phyloP scores from a whole-genome alignment of 192 early-diverging fungal genomes.

The Geranomyces variabilis region DNA sequence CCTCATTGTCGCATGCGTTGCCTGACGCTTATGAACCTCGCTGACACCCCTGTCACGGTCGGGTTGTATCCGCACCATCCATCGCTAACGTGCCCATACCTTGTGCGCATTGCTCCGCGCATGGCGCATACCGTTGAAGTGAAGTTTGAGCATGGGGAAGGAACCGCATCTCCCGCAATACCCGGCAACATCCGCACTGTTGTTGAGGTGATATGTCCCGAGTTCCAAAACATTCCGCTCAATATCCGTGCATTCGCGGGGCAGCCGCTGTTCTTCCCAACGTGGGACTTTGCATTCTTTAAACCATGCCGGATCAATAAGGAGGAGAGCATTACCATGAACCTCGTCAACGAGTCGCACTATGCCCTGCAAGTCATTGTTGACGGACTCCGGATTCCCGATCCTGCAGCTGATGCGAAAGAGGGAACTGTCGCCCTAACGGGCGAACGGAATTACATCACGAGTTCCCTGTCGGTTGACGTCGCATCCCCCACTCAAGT shows the following conservation, averaged over 20 bases:
- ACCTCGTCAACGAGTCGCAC: slow-evolving; percentile 61
- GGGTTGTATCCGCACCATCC: slow-evolving; percentile 56
- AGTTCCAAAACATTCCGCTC: slow-evolving; percentile 62
- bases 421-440: neutral
- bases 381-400: slow-evolving; percentile 16
- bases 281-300: slow-evolving; percentile 60
- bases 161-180: slow-evolving; percentile 7
- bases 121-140: slow-evolving; percentile 64
- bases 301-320: slow-evolving; percentile 48
- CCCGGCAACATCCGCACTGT: slow-evolving; percentile 50
- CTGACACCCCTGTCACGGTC: slow-evolving; percentile 48
- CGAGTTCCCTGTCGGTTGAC: slow-evolving; percentile 34
- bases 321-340: slow-evolving; percentile 34
- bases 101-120: slow-evolving; percentile 54
- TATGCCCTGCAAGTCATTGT: slow-evolving; percentile 48
- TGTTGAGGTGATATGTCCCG: slow-evolving; percentile 64
- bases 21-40: slow-evolving; percentile 61
- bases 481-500: slow-evolving; percentile 31
- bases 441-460: slow-evolving; percentile 27
- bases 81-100: slow-evolving; percentile 52
- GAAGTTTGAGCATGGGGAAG: slow-evolving; percentile 37
- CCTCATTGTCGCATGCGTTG: slow-evolving; percentile 43
- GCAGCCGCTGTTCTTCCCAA: slow-evolving; percentile 56
- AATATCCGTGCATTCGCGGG: slow-evolving; percentile 57
- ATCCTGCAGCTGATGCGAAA: neutral